Base-by-base conservation (phyloP, 129 eudicot genomes). In the Flaveria bidentis region DNA sequence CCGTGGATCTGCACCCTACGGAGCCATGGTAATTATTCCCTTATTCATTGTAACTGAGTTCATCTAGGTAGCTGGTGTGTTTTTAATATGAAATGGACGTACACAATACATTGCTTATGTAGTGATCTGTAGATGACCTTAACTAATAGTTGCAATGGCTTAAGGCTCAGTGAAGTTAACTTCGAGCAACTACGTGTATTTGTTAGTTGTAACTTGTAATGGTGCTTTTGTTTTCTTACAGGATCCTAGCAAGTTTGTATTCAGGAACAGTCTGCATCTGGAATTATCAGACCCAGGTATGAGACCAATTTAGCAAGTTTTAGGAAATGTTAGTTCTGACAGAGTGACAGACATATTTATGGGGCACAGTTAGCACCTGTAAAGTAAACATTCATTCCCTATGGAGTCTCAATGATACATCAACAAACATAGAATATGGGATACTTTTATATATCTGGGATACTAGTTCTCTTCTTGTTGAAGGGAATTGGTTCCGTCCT, bases 281-380 rank as follows among this genome's bases (percentile, higher is more conserved):
- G 99, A 86, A 91, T 71, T 94, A 91, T 69, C 97, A 89, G 86
- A 80, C 93, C 5, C 96, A 94, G 93, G 99, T 94, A 74, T 23
- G 61, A 20, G 41, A 9, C 55, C 26, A 53, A 39, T 41, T 80
- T 73, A 26, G 42, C 75, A 15, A 52, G 22, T 64, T 41, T 65
- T 65, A 80, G 52, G 28, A 42, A 51, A 46, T 72, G n/a, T 42
- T 51, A 57, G 57, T 57, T 15, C 23, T 65, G 47, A 72, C 26
- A 9, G 47, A 53, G 30, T 28, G 30, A 28, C 30, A 28, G 30
- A 3, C 30, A 28, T 28, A 28, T 20, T 47, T 33, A 71, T 49
- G 20, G 20, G 55, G 9, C 44, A 25, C 18, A 6, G 71, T 61
- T 74, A 44, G 47, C 61, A 61, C 26, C 46, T 74, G 28, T 49